Evolutionary conservation across 345 rosid genomes (phyloP), one percentile per base, ranked within the genome.

Genomic region (Theobroma cacao): DNA sequence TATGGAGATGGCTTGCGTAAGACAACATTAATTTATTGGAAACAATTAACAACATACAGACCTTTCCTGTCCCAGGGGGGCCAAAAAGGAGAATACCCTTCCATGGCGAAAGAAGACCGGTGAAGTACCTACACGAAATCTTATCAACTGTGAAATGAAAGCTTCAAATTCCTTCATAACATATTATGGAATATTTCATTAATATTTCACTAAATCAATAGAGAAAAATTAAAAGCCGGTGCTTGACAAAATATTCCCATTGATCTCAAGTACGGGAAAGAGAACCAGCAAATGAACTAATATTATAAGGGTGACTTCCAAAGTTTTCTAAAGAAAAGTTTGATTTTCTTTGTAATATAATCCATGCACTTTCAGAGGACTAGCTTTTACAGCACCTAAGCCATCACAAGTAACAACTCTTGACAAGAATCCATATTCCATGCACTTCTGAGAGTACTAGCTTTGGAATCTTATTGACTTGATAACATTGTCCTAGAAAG

Each of bases 61-160:
- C 99, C 99, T 96, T 96, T 80, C 99, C 99, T 2, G 99, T 96
- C 80, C 99, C 98, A 1, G 98, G 97, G 58, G 99, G 99, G 31
- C 99, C 99, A 79, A 96, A 96, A 77, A 96, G 98, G 72, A 96
- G 98, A 82, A 96, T 94, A 78, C 99, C 99, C 87, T 96, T 96
- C 99, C 99, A 96, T 72, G 99, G 99, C 80, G 99, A 87, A 40
- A 96, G 88, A 76, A 94, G 91, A 80, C 99, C 99, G 13, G 95
- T 94, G 67, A 96, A 94, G 85, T 96, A 96, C 81, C 99, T 96
- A 76, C 63, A 85, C 77, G 30, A 60, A 67, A 3, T 72, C 30
- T 82, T n/a, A 6, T 48, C 30, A 31, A 60, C 7, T 50, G 9
- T 15, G 47, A 62, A 62, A 53, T 66, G 31, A 76, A 63, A 66